These are phyloP conservation scores for Trichopus zeylanicus DNA, from an alignment of 116 monocot species.

Conservation along the genomic window DNA sequence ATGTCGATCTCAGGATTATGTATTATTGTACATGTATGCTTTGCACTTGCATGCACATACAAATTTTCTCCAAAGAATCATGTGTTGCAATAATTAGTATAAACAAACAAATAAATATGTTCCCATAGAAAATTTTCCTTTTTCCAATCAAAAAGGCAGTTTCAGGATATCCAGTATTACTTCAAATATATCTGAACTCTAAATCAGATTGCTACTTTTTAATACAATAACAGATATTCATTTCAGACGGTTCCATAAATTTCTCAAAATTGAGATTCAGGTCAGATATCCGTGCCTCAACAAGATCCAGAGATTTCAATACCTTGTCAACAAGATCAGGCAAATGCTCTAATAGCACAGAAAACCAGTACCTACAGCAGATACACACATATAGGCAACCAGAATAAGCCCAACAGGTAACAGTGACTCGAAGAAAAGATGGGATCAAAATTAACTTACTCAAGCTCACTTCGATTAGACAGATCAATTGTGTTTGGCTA, in stretches of 20 bases:
- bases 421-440: neutral
- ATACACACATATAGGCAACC: neutral
- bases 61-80: neutral
- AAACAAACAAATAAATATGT: neutral
- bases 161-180: neutral
- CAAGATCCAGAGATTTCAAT: neutral
- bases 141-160: neutral
- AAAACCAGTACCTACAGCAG: constrained; percentile 86
- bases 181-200: no score
- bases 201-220: neutral
- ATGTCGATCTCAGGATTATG: constrained; percentile 1
- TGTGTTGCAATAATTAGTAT: neutral
- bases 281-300: neutral
- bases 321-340: constrained; percentile 99
- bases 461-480: constrained; percentile 69
- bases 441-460: constrained; percentile 41
- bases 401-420: neutral
- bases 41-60: neutral
- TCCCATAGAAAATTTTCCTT: neutral
- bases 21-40: neutral
- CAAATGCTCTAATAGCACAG: constrained; percentile 77
- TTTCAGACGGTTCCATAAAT: neutral
- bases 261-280: neutral
- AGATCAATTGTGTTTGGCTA: constrained; percentile 98
- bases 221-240: no score